Conservation (phyloP, 345 rosid genomes). For the Dipteronia dyeriana region DNA sequence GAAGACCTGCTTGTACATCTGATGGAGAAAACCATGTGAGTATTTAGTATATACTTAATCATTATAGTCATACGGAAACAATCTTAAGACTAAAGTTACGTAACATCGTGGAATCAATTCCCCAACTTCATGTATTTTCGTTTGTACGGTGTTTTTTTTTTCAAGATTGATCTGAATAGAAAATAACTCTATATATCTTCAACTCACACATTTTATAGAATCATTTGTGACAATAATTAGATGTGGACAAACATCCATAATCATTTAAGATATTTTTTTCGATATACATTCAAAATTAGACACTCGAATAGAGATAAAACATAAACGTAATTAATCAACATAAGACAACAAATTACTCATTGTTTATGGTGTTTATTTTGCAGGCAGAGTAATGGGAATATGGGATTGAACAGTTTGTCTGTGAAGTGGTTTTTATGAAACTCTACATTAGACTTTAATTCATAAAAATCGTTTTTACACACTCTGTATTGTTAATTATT, state of each 20-base stretch:
- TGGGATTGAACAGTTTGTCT: background rate
- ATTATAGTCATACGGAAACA: no score
- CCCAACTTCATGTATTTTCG: no score
- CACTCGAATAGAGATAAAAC: background rate
- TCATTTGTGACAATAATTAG: background rate
- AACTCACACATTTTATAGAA: background rate
- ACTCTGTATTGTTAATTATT: background rate
- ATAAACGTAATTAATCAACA: no score
- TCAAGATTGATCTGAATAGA: no score
- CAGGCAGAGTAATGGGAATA: background rate
- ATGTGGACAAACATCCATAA: no score
- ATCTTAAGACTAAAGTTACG: no score
- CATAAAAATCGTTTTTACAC: background rate
- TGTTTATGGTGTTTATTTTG: background rate
- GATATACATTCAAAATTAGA: background rate
- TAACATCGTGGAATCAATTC: no score
- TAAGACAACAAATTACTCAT: no score
- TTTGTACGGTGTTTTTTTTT: no score
- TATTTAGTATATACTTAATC: background rate
- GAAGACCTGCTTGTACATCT: conserved; percentile 65
- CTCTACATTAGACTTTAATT: background rate
- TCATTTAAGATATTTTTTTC: no score
- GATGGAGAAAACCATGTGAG: conserved; percentile 47
- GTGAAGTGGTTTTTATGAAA: no score
- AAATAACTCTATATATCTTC: no score